Evolutionary conservation across 805 yeast genomes (phyloP).

Genomic region (Henningerozyma blattae): DNA sequence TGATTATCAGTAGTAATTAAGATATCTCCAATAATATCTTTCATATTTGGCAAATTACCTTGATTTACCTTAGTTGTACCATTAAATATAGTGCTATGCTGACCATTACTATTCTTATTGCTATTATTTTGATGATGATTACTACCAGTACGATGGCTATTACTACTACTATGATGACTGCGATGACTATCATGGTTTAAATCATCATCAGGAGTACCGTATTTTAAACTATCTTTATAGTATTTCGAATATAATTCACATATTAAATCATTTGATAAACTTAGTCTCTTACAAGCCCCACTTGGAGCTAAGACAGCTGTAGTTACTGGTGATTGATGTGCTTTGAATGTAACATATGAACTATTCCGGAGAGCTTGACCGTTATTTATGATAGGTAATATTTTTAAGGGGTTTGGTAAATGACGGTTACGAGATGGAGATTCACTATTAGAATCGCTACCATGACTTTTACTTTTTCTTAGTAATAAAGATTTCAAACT

Average conservation of each 20-base stretch:
- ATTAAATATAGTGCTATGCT: too few relatives aligned
- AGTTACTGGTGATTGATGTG: conserved; percentile 64
- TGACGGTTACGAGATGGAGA: conserved; percentile 1
- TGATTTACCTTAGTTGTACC: not conserved
- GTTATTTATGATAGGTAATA: not conserved
- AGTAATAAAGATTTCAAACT: conserved; percentile 1
- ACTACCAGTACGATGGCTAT: not conserved
- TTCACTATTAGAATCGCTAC: not conserved
- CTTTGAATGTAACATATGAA: conserved; percentile 61
- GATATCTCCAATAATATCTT: conserved; percentile 31
- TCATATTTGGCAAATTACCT: conserved; percentile 13
- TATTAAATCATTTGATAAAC: conserved; percentile 68
- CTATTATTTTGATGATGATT: not conserved
- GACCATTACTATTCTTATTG: not conserved
- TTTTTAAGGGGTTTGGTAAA: not conserved
- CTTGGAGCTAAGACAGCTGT: conserved; percentile 71
- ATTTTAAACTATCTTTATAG: conserved; percentile 5
- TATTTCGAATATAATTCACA: conserved; percentile 41
- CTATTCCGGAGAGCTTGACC: conserved; percentile 32
- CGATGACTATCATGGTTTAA: not conserved
- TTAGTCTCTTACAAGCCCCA: conserved; percentile 48
- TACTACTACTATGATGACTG: not conserved
- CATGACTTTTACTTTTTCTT: not conserved
- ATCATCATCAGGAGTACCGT: too few relatives aligned
- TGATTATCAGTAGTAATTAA: conserved; percentile 66